These are phyloP conservation scores for Pterula multifida DNA, from an alignment of 1,284 basidiomycete genomes.

Conservation along the genomic window DNA sequence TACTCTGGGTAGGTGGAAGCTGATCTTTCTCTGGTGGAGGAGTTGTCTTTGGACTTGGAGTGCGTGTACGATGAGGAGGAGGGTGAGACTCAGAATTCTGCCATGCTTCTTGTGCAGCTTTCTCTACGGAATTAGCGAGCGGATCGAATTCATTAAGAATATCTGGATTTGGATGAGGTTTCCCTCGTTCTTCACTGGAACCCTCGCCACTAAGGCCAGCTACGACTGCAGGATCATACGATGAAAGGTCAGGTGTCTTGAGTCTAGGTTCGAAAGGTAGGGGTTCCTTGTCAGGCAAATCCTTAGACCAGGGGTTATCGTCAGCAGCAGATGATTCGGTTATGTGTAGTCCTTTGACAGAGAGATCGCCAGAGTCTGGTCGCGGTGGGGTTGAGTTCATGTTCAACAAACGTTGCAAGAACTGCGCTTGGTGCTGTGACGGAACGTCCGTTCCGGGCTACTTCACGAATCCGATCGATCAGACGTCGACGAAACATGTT, in stretches of 20 bases:
- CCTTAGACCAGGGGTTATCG: constrained; percentile 1
- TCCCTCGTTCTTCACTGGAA: background rate
- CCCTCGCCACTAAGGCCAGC: background rate
- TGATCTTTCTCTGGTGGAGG: constrained; percentile 13
- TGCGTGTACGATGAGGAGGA: constrained; percentile 28
- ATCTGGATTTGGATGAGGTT: background rate
- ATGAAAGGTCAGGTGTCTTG: background rate
- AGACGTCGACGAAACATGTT: background rate
- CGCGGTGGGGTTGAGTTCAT: background rate
- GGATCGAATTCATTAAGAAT: background rate
- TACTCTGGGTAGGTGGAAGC: constrained; percentile 13
- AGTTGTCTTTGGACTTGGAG: constrained; percentile 13
- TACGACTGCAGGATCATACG: background rate
- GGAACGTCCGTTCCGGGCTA: constrained; percentile 2
- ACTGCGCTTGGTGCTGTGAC: constrained; percentile 10
- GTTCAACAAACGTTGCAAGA: constrained; percentile 1
- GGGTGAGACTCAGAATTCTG: constrained; percentile 43
- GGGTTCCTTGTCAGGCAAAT: background rate
- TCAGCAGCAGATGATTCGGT: background rate
- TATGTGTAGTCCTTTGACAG: background rate
- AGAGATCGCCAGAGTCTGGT: background rate
- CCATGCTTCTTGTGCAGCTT: constrained; percentile 51
- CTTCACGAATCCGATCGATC: background rate
- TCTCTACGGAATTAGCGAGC: constrained; percentile 31
- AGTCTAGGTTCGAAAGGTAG: background rate